phyloP scores from a whole-genome alignment of 257 asterid genomes.

The Nemophila menziesii region DNA sequence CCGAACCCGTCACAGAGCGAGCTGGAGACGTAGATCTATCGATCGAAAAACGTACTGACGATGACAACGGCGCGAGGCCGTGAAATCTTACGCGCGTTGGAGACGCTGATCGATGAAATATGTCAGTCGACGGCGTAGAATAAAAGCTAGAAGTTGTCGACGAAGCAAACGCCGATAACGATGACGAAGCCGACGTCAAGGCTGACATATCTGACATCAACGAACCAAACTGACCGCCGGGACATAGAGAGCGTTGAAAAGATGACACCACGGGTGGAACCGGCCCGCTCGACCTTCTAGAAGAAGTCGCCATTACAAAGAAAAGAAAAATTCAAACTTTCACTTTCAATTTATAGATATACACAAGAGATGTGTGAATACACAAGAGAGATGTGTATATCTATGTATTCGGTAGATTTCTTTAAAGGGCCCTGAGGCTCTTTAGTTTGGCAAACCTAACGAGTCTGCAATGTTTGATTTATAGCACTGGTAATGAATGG shows the following conservation, averaged over 20 bases:
- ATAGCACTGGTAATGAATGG: slow-evolving; percentile 31
- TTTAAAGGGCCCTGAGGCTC: slow-evolving; percentile 50
- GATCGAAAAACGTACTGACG: slow-evolving; percentile 67
- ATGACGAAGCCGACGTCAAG: slow-evolving; percentile 19
- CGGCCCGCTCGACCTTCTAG: slow-evolving; percentile 46
- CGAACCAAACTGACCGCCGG: slow-evolving; percentile 29
- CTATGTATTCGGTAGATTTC: slow-evolving; percentile 4
- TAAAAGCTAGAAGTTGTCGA: slow-evolving; percentile 37
- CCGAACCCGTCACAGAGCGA: slow-evolving; percentile 42
- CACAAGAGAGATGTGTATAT: neutral
- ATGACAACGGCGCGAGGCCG: slow-evolving; percentile 42
- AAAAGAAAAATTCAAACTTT: neutral
- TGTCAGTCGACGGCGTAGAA: slow-evolving; percentile 26
- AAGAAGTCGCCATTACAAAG: slow-evolving; percentile 33
- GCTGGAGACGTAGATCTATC: slow-evolving; percentile 70
- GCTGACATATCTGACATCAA: too few species aligned
- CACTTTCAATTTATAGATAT: neutral
- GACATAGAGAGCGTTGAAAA: slow-evolving; percentile 31
- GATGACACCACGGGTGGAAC: slow-evolving; percentile 26
- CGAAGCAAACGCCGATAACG: slow-evolving; percentile 28
- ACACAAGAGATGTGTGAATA: neutral
- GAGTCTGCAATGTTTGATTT: slow-evolving; percentile 41
- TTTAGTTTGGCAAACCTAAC: slow-evolving; percentile 75
- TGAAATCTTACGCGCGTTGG: slow-evolving; percentile 79
- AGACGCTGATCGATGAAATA: slow-evolving; percentile 56